Evolutionary conservation across 768 basidiomycete species (phyloP).

Genomic region (Rhodotorula diobovata): DNA sequence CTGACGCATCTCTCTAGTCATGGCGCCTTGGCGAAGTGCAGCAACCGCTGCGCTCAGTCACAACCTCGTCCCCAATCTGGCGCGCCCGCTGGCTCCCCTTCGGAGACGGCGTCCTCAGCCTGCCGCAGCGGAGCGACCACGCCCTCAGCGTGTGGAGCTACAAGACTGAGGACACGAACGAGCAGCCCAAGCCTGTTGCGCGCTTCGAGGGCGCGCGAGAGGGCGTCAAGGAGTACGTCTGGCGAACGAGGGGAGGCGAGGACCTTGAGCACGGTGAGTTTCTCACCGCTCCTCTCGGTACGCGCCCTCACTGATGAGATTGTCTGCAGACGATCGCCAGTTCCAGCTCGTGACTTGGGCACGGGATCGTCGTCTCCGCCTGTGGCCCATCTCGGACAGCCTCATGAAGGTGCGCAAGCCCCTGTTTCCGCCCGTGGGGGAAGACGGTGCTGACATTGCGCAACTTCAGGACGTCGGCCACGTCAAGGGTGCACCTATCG

Average conservation of each 20-base stretch:
- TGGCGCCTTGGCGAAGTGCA: conserved; percentile 39
- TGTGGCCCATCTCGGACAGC: conserved; percentile 78
- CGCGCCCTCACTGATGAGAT: background rate
- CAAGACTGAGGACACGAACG: conserved; percentile 24
- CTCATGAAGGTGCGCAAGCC: conserved; percentile 58
- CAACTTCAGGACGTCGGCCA: conserved; percentile 46
- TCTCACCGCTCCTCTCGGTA: no score
- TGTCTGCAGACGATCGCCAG: conserved; percentile 52
- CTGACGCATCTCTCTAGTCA: conserved; percentile 33
- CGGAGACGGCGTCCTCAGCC: conserved; percentile 75
- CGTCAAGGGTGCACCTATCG: conserved; percentile 46
- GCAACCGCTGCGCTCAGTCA: conserved; percentile 47
- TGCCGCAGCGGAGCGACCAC: conserved; percentile 83
- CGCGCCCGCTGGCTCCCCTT: conserved; percentile 87
- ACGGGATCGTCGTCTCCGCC: conserved; percentile 81
- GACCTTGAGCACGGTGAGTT: conserved; percentile 55
- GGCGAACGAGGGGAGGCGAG: conserved; percentile 61
- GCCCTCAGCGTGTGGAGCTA: conserved; percentile 71
- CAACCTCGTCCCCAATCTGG: conserved; percentile 87
- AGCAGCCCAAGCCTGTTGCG: conserved; percentile 58
- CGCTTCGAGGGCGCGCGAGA: conserved; percentile 75
- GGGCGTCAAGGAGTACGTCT: conserved; percentile 96
- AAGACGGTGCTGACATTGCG: background rate
- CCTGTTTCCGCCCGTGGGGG: background rate
- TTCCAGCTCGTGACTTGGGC: conserved; percentile 72